Evolutionary conservation across 2,329 filamentous ascomycete species (phyloP).

Genomic region (Paecilomyces sp.): DNA sequence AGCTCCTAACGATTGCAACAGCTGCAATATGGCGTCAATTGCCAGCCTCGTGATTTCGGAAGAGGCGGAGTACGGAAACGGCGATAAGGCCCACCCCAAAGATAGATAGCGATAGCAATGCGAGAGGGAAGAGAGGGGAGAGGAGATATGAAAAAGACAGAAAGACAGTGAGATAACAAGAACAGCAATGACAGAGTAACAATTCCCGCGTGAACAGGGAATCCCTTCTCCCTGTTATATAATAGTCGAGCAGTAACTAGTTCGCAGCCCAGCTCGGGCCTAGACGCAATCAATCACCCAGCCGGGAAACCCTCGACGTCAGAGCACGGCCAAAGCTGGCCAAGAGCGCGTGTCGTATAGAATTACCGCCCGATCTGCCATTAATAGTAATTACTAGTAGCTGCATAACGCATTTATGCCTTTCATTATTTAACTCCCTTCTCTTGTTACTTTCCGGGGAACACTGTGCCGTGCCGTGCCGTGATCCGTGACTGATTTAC

Average conservation of each 20-base stretch:
- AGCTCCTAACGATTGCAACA: background rate
- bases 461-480: background rate
- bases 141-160: background rate
- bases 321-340: background rate
- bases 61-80: background rate
- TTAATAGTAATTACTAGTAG: too few relatives aligned
- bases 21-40: background rate
- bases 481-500: background rate
- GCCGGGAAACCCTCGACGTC: background rate
- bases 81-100: too few relatives aligned
- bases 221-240: background rate
- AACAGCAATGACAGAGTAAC: background rate
- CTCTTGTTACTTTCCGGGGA: too few relatives aligned
- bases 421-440: background rate
- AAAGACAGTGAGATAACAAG: background rate
- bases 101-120: background rate
- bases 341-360: too few relatives aligned
- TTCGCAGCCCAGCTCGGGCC: background rate
- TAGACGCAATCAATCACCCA: background rate
- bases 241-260: background rate
- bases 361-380: too few relatives aligned
- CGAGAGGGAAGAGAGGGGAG: background rate
- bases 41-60: background rate
- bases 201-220: background rate
- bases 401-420: background rate